Base-by-base conservation (phyloP, 805 yeast species). In the Metschnikowia aberdeeniae region DNA sequence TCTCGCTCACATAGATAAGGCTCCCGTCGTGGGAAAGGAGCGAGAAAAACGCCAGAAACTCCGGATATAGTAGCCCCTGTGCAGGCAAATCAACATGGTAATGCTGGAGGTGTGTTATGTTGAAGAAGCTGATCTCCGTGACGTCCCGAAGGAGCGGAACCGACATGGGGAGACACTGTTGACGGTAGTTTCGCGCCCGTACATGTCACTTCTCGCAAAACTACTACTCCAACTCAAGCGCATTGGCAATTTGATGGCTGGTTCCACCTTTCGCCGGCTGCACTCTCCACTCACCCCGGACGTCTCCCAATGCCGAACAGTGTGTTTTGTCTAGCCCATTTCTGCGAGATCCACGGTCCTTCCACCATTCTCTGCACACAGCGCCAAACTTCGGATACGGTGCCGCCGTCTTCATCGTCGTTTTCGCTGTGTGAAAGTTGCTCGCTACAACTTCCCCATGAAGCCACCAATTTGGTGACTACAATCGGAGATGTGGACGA, bases 301-400 rank as follows among this genome's bases (percentile, higher is more conserved):
- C 34, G 20, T 7, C 26, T 14, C 10, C 17, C 34, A 29, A 37
- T 67, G 70, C 56, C 59, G 28, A 65, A 72, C 34, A 77, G 66
- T 57, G 75, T 76, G 9, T 62, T 80, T 8, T 70, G 85, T 17
- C 59, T 85, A 39, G 83, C 88, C 0, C 92, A 85, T 58, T 85
- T 85, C 61, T 85, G 92, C 61, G 92, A 85, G 62, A 74, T 80
- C 19, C 90, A 85, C 58, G 92, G 92, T 0, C 90, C 92, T 0
- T 69, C 81, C 10, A 75, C 81, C 34, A 68, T 85, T 1, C 62
- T 82, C 58, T 83, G 86, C 51, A 82, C 89, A 0, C 87, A 82
- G 53, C 52, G 36, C 19, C 49, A 52, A 60, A 22, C 56, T 62
- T 22, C 57, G 58, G 34, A 65, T 34, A 44, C 66, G 8, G 60